Conservation (phyloP, 2,329 filamentous ascomycete genomes). For the Pseudonectria buxi region DNA sequence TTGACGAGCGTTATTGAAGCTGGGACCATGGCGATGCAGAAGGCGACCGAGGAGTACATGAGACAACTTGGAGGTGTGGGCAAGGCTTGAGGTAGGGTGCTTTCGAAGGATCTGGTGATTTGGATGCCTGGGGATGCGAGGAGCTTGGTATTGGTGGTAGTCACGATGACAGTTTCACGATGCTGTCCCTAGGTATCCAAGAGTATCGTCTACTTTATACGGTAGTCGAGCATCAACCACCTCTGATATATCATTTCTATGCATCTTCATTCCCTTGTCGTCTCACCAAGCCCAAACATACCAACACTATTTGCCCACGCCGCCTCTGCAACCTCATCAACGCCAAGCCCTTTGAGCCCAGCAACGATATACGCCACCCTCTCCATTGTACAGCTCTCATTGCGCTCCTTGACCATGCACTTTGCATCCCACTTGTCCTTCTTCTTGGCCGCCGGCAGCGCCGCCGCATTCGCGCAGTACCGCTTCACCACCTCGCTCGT, state of each 20-base stretch:
- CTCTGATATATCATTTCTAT: too few species aligned
- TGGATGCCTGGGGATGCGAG: too few species aligned
- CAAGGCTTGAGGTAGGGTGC: constrained; percentile 27
- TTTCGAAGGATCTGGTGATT: too few species aligned
- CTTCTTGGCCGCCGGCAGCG: constrained; percentile 38
- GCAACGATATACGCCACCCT: constrained; percentile 41
- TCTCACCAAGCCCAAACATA: constrained; percentile 24
- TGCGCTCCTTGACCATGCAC: constrained; percentile 43
- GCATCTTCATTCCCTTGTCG: background rate
- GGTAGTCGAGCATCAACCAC: too few species aligned
- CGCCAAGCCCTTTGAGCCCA: constrained; percentile 35
- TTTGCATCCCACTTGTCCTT: constrained; percentile 40
- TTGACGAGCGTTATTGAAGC: constrained; percentile 42
- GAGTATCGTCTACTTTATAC: too few species aligned
- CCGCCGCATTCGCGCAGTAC: constrained; percentile 32
- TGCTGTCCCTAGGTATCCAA: too few species aligned
- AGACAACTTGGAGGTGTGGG: constrained; percentile 38
- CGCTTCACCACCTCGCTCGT: constrained; percentile 26
- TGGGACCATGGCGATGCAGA: constrained; percentile 40
- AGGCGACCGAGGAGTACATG: constrained; percentile 42
- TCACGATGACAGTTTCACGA: too few species aligned
- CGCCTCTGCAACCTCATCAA: constrained; percentile 36
- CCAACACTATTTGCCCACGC: constrained; percentile 29
- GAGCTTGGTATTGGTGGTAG: too few species aligned
- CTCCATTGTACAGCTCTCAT: constrained; percentile 43